These are phyloP conservation scores for Trichoderma orchidacearum DNA, from an alignment of 495 filamentous ascomycete species.

Conservation along the genomic window DNA sequence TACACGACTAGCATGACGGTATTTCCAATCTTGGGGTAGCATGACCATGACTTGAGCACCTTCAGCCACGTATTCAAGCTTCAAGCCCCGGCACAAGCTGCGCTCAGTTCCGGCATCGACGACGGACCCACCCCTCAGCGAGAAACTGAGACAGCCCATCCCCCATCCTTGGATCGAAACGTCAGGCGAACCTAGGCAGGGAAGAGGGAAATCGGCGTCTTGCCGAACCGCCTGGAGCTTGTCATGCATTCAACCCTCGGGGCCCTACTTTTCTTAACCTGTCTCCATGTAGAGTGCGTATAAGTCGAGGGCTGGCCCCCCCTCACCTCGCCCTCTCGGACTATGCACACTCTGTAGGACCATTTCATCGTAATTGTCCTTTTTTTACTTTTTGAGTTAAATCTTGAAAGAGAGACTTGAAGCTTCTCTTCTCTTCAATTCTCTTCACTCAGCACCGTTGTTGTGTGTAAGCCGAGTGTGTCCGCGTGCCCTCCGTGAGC, in stretches of 20 bases:
- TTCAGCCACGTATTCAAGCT: conserved; percentile 1
- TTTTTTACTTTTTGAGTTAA: no score
- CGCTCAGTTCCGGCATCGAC: neutral
- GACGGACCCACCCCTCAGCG: neutral
- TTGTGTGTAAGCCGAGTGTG: no score
- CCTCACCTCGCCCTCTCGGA: neutral
- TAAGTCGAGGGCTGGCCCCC: neutral
- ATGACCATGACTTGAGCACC: neutral
- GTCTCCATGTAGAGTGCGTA: neutral
- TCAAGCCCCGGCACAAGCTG: neutral
- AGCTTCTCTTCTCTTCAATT: no score
- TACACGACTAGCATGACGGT: neutral
- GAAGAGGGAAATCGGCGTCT: neutral
- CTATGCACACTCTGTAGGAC: neutral
- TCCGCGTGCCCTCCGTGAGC: no score
- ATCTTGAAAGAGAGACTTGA: no score
- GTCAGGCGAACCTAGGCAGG: neutral
- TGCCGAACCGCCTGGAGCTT: neutral
- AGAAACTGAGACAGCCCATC: neutral
- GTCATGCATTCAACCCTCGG: neutral
- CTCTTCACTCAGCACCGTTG: no score
- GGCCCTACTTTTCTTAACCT: neutral
- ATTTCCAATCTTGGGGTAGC: neutral
- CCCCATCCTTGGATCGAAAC: neutral
- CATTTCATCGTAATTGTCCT: no score